Conservation (phyloP, 1,284 basidiomycete genomes). For the Ceratobasidium sp. region DNA sequence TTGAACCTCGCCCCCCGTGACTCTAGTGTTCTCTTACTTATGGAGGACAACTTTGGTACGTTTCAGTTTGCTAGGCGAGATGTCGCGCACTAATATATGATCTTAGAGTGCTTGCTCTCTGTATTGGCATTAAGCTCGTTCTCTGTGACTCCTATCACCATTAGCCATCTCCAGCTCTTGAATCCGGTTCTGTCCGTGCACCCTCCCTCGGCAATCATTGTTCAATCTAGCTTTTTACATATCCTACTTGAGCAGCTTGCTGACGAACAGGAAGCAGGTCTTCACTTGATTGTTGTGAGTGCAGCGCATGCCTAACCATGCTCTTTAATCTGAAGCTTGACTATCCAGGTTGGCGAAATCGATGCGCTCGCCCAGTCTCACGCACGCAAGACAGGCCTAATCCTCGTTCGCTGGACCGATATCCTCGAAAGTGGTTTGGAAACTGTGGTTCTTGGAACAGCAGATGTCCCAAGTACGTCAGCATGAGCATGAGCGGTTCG, state of each 20-base stretch:
- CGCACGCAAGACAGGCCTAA: conserved; percentile 55
- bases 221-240: conserved; percentile 67
- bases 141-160: conserved; percentile 74
- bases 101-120: conserved; percentile 74
- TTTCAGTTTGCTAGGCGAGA: neutral
- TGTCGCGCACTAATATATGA: neutral
- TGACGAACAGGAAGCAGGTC: conserved; percentile 62
- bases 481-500: neutral
- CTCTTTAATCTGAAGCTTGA: neutral
- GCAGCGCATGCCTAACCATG: conserved; percentile 50
- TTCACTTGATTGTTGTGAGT: conserved; percentile 74
- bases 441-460: conserved; percentile 4
- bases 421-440: conserved; percentile 66
- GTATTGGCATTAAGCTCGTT: conserved; percentile 78
- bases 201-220: conserved; percentile 73
- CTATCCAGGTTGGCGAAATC: conserved; percentile 53
- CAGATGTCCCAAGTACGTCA: conserved; percentile 42
- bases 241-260: conserved; percentile 73
- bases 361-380: conserved; percentile 54
- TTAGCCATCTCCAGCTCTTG: conserved; percentile 67
- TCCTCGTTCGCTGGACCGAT: conserved; percentile 69
- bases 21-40: conserved; percentile 73
- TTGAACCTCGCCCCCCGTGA: conserved; percentile 67
- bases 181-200: conserved; percentile 69
- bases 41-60: conserved; percentile 79